Evolutionary conservation across 305 asterid species (phyloP).

Genomic region (Rubia balearica): DNA sequence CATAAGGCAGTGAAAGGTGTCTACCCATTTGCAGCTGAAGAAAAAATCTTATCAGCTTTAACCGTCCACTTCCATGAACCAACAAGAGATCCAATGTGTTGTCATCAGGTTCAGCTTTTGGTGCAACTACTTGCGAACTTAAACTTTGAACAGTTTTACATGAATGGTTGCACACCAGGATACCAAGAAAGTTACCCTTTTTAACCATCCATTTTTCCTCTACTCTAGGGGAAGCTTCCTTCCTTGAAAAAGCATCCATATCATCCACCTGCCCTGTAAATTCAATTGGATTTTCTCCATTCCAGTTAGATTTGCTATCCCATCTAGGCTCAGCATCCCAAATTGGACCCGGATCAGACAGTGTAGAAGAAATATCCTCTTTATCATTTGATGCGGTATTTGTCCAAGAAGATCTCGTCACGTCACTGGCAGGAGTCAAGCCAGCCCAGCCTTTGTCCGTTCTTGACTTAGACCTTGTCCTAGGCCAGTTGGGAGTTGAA

Average conservation of each 20-base stretch:
- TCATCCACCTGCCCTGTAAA: slow-evolving; percentile 62
- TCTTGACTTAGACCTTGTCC: slow-evolving; percentile 89
- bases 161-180: slow-evolving; percentile 82
- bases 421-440: slow-evolving; percentile 45
- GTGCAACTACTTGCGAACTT: slow-evolving; percentile 94
- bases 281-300: slow-evolving; percentile 58
- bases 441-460: slow-evolving; percentile 75
- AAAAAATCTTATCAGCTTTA: slow-evolving; percentile 76
- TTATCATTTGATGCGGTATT: slow-evolving; percentile 57
- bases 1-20: slow-evolving; percentile 80
- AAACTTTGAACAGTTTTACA: slow-evolving; percentile 92
- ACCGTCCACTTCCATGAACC: slow-evolving; percentile 78
- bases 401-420: slow-evolving; percentile 69
- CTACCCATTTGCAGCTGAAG: slow-evolving; percentile 70
- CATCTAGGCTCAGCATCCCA: slow-evolving; percentile 99
- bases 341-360: slow-evolving; percentile 96
- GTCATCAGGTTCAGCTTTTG: slow-evolving; percentile 92
- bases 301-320: slow-evolving; percentile 75
- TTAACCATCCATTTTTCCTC: slow-evolving; percentile 62
- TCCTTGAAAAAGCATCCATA: slow-evolving; percentile 30
- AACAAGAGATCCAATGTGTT: slow-evolving; percentile 69
- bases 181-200: slow-evolving; percentile 79
- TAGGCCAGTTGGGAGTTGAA: slow-evolving; percentile 71
- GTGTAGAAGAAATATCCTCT: slow-evolving; percentile 95
- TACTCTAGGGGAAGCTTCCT: slow-evolving; percentile 32